These are phyloP conservation scores for Linum lewisii DNA, from an alignment of 345 rosid species.

Conservation along the genomic window DNA sequence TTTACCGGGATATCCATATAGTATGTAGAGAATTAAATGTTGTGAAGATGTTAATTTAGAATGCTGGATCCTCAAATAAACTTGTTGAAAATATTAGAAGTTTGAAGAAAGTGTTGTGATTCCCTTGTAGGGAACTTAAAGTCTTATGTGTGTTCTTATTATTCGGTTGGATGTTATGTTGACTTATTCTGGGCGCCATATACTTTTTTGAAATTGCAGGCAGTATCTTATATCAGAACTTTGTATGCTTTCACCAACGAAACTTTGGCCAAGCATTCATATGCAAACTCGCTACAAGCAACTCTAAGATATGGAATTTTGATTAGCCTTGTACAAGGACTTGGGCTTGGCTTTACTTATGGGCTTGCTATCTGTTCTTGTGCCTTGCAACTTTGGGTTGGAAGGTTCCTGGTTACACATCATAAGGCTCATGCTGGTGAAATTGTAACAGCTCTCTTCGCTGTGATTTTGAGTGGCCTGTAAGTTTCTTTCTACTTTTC, in stretches of 20 bases:
- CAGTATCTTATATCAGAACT: constrained; percentile 78
- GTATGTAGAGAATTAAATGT: too few relatives aligned
- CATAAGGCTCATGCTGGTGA: constrained; percentile 78
- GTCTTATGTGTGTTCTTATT: neutral
- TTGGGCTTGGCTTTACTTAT: constrained; percentile 97
- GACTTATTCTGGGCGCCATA: constrained; percentile 9
- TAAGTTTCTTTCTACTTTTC: constrained; percentile 38
- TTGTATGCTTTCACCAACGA: constrained; percentile 96
- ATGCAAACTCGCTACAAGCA: constrained; percentile 94
- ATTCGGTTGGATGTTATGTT: neutral
- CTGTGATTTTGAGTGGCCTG: constrained; percentile 97
- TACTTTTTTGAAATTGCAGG: constrained; percentile 46
- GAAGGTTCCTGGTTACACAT: constrained; percentile 57
- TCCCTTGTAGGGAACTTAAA: neutral
- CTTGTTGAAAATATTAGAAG: too few relatives aligned
- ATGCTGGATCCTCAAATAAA: too few relatives aligned
- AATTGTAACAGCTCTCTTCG: constrained; percentile 80
- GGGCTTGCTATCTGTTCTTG: constrained; percentile 98
- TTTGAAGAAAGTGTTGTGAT: too few relatives aligned
- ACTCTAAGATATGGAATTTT: constrained; percentile 86
- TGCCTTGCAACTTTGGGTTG: constrained; percentile 94
- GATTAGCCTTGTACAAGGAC: constrained; percentile 98
- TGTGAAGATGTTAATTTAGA: too few relatives aligned
- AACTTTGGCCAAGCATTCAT: constrained; percentile 92
- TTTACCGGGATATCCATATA: too few relatives aligned